Percentiles rank a stretch among this genome's conserved stretches.
phyloP scores from a whole-genome alignment of 192 early-diverging fungal genomes.

The Linderina pennispora region DNA sequence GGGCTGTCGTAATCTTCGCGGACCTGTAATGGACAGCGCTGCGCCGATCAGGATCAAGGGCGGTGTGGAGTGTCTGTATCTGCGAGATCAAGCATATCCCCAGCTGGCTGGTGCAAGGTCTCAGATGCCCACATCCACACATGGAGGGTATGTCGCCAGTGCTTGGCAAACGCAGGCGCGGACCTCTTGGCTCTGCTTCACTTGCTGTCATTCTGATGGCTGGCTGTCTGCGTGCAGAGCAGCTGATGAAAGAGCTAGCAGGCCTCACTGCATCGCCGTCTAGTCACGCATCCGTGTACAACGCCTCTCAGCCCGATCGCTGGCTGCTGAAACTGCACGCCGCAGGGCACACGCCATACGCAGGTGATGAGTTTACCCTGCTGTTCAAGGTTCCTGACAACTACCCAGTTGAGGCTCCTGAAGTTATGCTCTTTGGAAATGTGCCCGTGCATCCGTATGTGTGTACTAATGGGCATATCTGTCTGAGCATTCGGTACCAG shows the following conservation, averaged over 20 bases:
- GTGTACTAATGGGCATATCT: constrained; percentile 94
- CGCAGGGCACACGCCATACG: too few species aligned
- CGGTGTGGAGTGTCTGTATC: too few species aligned
- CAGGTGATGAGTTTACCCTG: constrained; percentile 47
- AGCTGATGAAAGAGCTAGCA: constrained; percentile 27
- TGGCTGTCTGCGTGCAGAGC: too few species aligned
- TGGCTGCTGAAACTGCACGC: too few species aligned
- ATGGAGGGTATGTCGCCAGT: too few species aligned
- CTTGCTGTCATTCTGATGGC: background rate
- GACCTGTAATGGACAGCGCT: too few species aligned
- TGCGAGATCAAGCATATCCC: too few species aligned
- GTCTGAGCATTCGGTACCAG: constrained; percentile 90
- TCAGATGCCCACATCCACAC: too few species aligned
- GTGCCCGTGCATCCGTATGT: constrained; percentile 72
- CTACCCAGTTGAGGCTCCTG: constrained; percentile 72
- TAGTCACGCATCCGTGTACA: constrained; percentile 5
- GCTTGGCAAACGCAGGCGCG: background rate
- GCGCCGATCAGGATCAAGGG: too few species aligned
- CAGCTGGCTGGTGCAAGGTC: too few species aligned
- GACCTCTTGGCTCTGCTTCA: background rate
- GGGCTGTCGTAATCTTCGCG: too few species aligned
- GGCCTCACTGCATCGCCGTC: constrained; percentile 13
- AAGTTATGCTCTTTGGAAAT: constrained; percentile 58
- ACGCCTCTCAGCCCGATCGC: too few species aligned
- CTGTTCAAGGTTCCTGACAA: constrained; percentile 63